Evolutionary conservation across 345 rosid genomes (phyloP), one percentile per base, ranked within the genome.

Genomic region (Sapria himalayana): DNA sequence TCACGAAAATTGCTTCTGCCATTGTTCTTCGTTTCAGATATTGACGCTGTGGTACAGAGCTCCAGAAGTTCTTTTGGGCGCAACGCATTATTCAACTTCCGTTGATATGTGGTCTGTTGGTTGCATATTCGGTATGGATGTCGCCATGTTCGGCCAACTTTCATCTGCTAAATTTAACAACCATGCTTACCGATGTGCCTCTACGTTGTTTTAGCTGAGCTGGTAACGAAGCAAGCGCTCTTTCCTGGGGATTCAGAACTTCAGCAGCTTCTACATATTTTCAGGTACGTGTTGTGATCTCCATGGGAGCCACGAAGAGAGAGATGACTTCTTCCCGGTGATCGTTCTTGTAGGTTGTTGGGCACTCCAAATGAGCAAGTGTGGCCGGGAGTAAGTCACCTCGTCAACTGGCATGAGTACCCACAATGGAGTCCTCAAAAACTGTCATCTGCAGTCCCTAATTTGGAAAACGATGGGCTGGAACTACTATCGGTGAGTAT

Each of bases 101-200:
- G 94, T 89, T 13, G 98, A 82, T 53, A 70, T 82, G 62, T 89
- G 94, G 94, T 89, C 91, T 39, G 98, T 89, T 25, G 93, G 72
- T 55, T 82, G 93, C 40, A 72, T 89, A 1, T 89, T 89, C 52
- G 98, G 98, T 89, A 71, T 22, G 6, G 14, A 31, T 19, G 39
- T n/a, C n/a, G n/a, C n/a, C n/a, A n/a, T n/a, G n/a, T n/a, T n/a
- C n/a, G n/a, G n/a, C n/a, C n/a, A n/a, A n/a, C n/a, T n/a, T n/a
- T n/a, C n/a, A n/a, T n/a, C n/a, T n/a, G n/a, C n/a, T n/a, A n/a
- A n/a, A n/a, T n/a, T n/a, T n/a, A n/a, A n/a, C n/a, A n/a, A n/a
- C n/a, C n/a, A n/a, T n/a, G n/a, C n/a, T n/a, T n/a, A n/a, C n/a
- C n/a, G n/a, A n/a, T n/a, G n/a, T n/a, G n/a, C n/a, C n/a, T n/a